phyloP scores from a whole-genome alignment of 129 eudicot genomes.

The Tanacetum coccineum region DNA sequence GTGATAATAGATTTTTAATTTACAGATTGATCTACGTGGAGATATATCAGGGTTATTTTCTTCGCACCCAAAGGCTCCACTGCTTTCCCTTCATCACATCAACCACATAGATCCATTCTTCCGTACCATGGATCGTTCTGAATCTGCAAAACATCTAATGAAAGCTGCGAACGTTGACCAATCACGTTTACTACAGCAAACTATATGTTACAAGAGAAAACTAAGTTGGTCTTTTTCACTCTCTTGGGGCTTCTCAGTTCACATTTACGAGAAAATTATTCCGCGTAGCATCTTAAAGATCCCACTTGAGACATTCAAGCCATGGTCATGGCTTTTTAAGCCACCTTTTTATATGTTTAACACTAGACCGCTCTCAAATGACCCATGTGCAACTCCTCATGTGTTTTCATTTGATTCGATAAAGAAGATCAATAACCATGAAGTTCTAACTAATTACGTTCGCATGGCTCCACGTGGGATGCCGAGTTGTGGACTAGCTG shows the following conservation, averaged over 20 bases:
- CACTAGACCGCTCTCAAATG: not conserved
- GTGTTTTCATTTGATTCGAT: not conserved
- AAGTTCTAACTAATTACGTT: not conserved
- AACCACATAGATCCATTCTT: not conserved
- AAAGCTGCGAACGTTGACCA: not conserved
- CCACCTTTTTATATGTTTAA: not conserved
- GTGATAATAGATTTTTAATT: too few relatives aligned
- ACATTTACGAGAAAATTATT: not conserved
- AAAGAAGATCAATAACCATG: not conserved
- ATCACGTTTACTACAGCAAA: not conserved
- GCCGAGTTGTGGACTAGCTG: not conserved
- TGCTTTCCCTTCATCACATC: constrained; percentile 6
- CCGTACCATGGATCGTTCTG: not conserved
- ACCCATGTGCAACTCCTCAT: not conserved
- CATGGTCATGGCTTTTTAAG: not conserved
- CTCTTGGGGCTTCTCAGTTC: constrained; percentile 4
- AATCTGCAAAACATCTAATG: not conserved
- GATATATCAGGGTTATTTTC: not conserved
- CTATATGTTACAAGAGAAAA: not conserved
- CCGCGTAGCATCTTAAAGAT: constrained; percentile 3
- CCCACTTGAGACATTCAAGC: not conserved
- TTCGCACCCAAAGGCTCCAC: not conserved
- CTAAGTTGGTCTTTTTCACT: not conserved
- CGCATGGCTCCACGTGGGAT: not conserved
- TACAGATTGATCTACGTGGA: not conserved